Evolutionary conservation across 1,284 basidiomycete genomes (phyloP), one percentile per base, ranked within the genome.

Genomic region (Trametes polyzona): DNA sequence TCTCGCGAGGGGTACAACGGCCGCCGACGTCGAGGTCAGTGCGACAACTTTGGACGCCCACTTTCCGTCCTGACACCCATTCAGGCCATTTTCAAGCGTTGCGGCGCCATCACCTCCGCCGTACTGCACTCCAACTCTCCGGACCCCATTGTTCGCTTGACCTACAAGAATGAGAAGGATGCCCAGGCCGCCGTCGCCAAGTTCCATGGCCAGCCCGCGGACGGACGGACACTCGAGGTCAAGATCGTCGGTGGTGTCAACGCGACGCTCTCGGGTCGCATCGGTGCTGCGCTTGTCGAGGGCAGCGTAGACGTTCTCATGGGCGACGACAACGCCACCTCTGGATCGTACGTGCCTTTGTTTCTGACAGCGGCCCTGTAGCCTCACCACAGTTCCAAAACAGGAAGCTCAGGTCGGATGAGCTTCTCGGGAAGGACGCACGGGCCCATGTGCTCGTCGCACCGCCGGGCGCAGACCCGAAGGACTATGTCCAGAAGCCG

Each of bases 321-420:
- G 81, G 74, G 78, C 29, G 67, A 74, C n/a, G 73, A 72, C 19
- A 41, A 35, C 16, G 4, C 54, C n/a, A 72, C 70, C 29, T 66
- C 72, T 30, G 79, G 79, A 61, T 87, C 88, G 89, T 91, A 67
- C 74, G 88, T 83, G 12, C 36, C 40, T 39, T 54, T 19, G 42
- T 42, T 21, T n/a, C 46, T 10, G 6, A 29, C 30, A 29, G 46
- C 30, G 29, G 27, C 19, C 39, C 21, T 14, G 14, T 7, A 19
- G 19, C 16, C 16, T 21, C 24, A 36, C 16, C 17, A 9, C n/a
- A n/a, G n/a, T n/a, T n/a, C 14, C 23, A 4, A 2, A 5, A 27
- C 66, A 94, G 92, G 58, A 94, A 93, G 83, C 81, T 95, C 79
- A 90, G 92, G 58, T 93, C 92, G 2, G 92, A 95, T 67, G 83